Percentiles rank a stretch among this genome's conserved stretches.
These are phyloP conservation scores for Geotrichum candidum DNA, from an alignment of 1,139 yeast genomes.

Conservation along the genomic window DNA sequence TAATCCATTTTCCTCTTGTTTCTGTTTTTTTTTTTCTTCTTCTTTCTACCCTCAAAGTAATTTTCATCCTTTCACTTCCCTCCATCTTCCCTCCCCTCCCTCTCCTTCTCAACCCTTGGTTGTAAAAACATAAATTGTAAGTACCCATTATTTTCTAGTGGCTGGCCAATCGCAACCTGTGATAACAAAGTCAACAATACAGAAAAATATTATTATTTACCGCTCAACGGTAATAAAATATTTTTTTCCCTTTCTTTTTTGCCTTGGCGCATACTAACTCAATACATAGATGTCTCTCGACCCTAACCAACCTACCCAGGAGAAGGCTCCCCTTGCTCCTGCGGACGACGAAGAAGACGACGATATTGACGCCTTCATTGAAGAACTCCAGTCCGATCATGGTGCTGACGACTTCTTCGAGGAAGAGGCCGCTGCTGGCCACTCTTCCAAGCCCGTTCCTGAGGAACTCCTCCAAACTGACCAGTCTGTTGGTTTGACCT, in stretches of 20 bases:
- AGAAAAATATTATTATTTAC: too few species aligned
- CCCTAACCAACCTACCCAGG: conserved; percentile 36
- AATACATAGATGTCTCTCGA: conserved; percentile 18
- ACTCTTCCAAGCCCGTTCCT: conserved; percentile 63
- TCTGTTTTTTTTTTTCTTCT: not conserved
- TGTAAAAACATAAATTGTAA: not conserved
- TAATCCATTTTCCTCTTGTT: not conserved
- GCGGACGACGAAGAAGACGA: conserved; percentile 67
- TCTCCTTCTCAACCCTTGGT: conserved; percentile 1
- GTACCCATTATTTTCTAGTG: not conserved
- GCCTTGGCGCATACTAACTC: not conserved
- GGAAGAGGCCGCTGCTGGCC: conserved; percentile 39
- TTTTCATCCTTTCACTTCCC: not conserved
- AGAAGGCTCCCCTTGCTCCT: conserved; percentile 34
- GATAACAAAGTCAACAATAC: too few species aligned
- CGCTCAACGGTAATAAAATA: not conserved
- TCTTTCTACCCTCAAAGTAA: not conserved
- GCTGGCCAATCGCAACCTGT: too few species aligned
- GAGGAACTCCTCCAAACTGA: conserved; percentile 87
- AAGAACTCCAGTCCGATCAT: conserved; percentile 80
- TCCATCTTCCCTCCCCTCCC: not conserved
- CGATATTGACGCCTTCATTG: conserved; percentile 83
- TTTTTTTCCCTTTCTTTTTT: not conserved
- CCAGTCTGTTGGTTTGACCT: conserved; percentile 70
- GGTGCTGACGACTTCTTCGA: conserved; percentile 56